Percentiles rank a stretch among this genome's conserved stretches.
Evolutionary conservation across 768 basidiomycete genomes (phyloP).

Genomic region (Amanita fuliginea): DNA sequence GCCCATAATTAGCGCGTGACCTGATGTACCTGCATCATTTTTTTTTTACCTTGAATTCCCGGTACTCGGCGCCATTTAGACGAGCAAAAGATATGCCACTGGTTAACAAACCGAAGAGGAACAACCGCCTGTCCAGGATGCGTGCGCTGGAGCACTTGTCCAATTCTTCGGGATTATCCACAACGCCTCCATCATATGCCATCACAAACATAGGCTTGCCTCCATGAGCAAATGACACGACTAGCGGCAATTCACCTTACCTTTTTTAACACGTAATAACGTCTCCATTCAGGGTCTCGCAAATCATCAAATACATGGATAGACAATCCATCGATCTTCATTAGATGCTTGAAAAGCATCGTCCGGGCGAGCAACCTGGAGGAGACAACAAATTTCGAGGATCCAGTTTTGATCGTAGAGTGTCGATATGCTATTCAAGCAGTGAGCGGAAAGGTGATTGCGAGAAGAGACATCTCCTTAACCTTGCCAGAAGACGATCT

Average conservation of each 20-base stretch:
- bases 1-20: not conserved
- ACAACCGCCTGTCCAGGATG: constrained; percentile 35
- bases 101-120: constrained; percentile 38
- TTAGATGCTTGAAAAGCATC: constrained; percentile 40
- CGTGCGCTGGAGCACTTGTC: constrained; percentile 11
- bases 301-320: constrained; percentile 36
- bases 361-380: constrained; percentile 43
- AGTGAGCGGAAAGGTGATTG: not conserved
- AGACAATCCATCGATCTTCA: constrained; percentile 22
- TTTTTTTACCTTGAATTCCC: constrained; percentile 46
- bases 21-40: not conserved
- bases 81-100: constrained; percentile 39
- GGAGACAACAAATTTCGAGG: constrained; percentile 21
- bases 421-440: constrained; percentile 30
- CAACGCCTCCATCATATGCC: constrained; percentile 38
- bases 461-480: not conserved
- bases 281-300: constrained; percentile 36
- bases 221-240: not conserved
- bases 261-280: constrained; percentile 29
- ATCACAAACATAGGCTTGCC: constrained; percentile 59
- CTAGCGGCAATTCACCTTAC: constrained; percentile 16
- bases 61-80: constrained; percentile 44
- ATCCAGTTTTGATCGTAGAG: constrained; percentile 27
- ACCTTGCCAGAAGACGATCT: constrained; percentile 58
- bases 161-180: constrained; percentile 1